Evolutionary conservation across 768 basidiomycete genomes (phyloP), one percentile per base, ranked within the genome.

Genomic region (Albatrellus ellisii): DNA sequence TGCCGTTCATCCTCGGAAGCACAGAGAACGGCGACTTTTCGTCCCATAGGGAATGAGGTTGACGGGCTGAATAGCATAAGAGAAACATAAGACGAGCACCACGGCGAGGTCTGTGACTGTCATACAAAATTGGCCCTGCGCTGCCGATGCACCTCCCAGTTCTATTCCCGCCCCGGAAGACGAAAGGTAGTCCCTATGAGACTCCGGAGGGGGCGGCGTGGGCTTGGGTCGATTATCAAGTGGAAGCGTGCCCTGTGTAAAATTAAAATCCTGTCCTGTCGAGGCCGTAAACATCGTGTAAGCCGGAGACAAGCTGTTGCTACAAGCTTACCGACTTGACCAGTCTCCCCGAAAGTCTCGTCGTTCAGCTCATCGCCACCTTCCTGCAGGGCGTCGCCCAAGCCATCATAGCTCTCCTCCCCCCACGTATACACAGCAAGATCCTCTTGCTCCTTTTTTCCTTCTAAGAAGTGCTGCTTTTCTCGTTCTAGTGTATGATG

Each of bases 371-470:
- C 91, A 67, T 97, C 91, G 43, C 78, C 79, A 31, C 80, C 82
- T 61, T 98, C 94, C 52, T 81, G 77, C 41, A 97, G 71, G 38
- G 77, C 77, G 61, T 88, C 82, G 40, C 83, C 90, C 21, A 94
- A 75, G 29, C 85, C 88, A 59, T 94, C 87, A 56, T 91, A 90
- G 50, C 77, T 77, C 29, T 86, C 86, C 51, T 86, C 83, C 9
- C 86, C 89, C 88, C 88, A 95, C 34, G 81, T 88, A 61, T 88
- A 92, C 36, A 91, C 86, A 2, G 87, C 81, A 47, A 95, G 65
- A 63, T 90, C 82, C 56, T 88, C 90, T 51, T 78, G 74, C 38
- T 78, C 68, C 12, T 49, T 46, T 20, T 45, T 54, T 17, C 49
- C 52, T 39, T 70, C 66, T 41, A 72, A 61, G 54, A 76, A 75